Evolutionary conservation across 2,329 filamentous ascomycete species (phyloP), one percentile per base, ranked within the genome.

Genomic region (Microcera coccophila): DNA sequence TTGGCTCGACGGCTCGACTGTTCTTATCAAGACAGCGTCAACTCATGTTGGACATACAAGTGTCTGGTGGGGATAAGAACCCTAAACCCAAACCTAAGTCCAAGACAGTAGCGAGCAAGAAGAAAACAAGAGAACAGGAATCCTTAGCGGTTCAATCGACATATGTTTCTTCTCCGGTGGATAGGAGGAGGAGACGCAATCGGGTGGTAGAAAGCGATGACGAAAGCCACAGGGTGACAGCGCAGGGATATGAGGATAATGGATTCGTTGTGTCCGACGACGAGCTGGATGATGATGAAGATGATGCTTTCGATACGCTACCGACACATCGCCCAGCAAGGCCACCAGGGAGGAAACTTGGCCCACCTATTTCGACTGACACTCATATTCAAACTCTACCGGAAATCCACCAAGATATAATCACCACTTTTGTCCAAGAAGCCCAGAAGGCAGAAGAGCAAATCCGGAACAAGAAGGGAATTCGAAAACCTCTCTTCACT

Each of bases 401-500:
- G 12, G 75, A 81, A 0, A 63, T 83, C 17, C 85, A 90, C 54
- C 72, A 74, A 36, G 74, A 78, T 42, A 64, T 87, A 17, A 71
- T 90, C n/a, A 67, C 76, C 17, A 68, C 74, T 21, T 93, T 91
- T 58, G 73, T 88, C 17, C 60, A 66, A 1, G 73, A 79, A 35
- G 87, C 84, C 1, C 81, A 78, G 54, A 64, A 65, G 16, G 42
- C 80, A 14, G 80, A 84, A 53, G 78, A 82, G 53, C 68, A 73
- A 2, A 70, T 90, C 18, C 76, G 84, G 53, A 78, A 80, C 48
- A 70, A 71, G 18, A 78, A 78, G 38, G 69, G 71, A 4, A 64
- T 85, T 22, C 74, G 78, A 8, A 69, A 72, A 17, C 73, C 76
- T 4, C 69, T 84, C 1, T 93, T 93, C 59, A 82, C 80, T 0